Evolutionary conservation across 2,329 filamentous ascomycete genomes (phyloP).

Genomic region (Emericellopsis cladophorae): DNA sequence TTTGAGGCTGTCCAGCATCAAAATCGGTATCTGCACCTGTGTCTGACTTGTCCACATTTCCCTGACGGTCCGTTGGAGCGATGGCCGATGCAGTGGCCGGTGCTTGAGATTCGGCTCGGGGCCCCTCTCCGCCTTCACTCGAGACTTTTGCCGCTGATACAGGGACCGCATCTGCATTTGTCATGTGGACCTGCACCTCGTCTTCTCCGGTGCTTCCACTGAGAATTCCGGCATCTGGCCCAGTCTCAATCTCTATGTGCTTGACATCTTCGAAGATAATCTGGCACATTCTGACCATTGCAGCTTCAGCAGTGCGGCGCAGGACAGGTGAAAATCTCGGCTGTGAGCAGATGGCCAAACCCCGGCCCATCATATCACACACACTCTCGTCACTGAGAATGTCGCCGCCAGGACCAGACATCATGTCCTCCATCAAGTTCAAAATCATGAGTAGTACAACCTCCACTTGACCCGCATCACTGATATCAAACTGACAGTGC

Average conservation of each 20-base stretch:
- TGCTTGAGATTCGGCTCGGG: slow-evolving; percentile 1
- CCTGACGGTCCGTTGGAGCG: too few relatives aligned
- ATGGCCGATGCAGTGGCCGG: too few relatives aligned
- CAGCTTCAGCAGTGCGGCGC: slow-evolving; percentile 82
- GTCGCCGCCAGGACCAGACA: slow-evolving; percentile 83
- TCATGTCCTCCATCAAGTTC: slow-evolving; percentile 97
- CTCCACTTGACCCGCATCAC: slow-evolving; percentile 87
- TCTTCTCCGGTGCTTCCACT: slow-evolving; percentile 56
- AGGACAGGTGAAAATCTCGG: slow-evolving; percentile 82
- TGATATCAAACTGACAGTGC: slow-evolving; percentile 94
- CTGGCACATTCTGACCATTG: slow-evolving; percentile 98
- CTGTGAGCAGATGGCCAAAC: slow-evolving; percentile 93
- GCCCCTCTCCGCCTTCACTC: neutral
- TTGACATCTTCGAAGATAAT: slow-evolving; percentile 93
- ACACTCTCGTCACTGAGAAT: slow-evolving; percentile 96
- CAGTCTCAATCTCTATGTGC: slow-evolving; percentile 66
- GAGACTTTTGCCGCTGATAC: neutral
- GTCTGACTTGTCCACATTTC: slow-evolving; percentile 2
- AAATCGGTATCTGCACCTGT: slow-evolving; percentile 2
- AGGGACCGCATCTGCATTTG: slow-evolving; percentile 22
- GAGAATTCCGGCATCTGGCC: slow-evolving; percentile 50
- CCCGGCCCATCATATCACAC: slow-evolving; percentile 99
- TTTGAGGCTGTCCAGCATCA: neutral
- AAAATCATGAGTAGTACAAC: slow-evolving; percentile 89
- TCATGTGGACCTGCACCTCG: slow-evolving; percentile 72